Evolutionary conservation across 2,329 filamentous ascomycete genomes (phyloP).

Genomic region (Trichoderma guizhouense): DNA sequence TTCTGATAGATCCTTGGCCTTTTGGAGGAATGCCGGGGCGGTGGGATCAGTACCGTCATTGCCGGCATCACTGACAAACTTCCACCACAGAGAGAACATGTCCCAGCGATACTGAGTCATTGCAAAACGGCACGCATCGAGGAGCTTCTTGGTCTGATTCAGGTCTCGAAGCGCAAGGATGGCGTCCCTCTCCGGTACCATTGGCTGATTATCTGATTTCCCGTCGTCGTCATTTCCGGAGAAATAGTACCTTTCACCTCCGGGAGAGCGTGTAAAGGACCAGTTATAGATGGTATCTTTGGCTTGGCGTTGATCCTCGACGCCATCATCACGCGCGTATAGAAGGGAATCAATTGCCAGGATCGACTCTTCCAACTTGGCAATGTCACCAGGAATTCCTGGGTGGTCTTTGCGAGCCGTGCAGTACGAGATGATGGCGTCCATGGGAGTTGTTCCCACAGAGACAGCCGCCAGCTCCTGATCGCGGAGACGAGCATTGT

Average conservation of each 20-base stretch:
- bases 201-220: background rate
- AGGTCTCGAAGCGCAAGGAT: background rate
- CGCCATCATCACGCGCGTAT: background rate
- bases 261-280: background rate
- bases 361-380: background rate
- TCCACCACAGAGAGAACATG: conserved; percentile 43
- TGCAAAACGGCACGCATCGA: conserved; percentile 24
- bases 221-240: background rate
- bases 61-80: conserved; percentile 23
- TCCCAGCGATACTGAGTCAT: conserved; percentile 34
- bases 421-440: background rate
- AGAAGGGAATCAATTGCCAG: background rate
- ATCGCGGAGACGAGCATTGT: background rate
- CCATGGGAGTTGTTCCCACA: background rate
- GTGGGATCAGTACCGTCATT: background rate
- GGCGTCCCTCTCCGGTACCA: background rate
- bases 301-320: background rate
- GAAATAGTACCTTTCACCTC: background rate
- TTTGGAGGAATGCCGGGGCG: background rate
- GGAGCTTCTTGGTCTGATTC: conserved; percentile 21
- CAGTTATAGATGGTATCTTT: background rate
- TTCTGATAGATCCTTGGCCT: background rate
- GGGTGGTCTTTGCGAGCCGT: background rate
- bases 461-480: background rate
- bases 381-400: background rate